Base-by-base conservation (phyloP, 768 basidiomycete species). In the Tricholoma sp. region DNA sequence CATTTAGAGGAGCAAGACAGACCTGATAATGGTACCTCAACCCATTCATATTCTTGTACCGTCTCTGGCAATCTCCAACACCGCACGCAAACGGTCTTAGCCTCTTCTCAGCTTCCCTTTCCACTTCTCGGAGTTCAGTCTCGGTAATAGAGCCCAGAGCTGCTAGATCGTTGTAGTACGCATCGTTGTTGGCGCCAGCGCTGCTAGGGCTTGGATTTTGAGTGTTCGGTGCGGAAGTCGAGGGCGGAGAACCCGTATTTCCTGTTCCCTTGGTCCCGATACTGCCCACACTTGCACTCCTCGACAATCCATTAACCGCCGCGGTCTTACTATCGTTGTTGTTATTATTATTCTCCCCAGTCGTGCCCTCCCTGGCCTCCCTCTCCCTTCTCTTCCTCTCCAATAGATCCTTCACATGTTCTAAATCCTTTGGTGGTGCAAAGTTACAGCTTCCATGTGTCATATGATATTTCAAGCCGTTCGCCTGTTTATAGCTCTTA, bases 31-130 rank as follows among this genome's bases (percentile, higher is more conserved):
- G 96, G 61, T 98, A 98, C 66, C 91, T 74, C 60, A 98, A 75
- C 0, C 96, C 96, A 71, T 98, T 98, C 94, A 98, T 96, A 69
- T 99, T 98, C 82, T 98, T 94, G 76, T 98, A 98, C 67, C 95
- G 72, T 67, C 95, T 82, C 69, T 82, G 79, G 64, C 90, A 91
- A 62, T 91, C 89, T 18, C 90, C 89, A 5, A 95, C 89, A 5
- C 91, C 88, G 63, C 94, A 98, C 0, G 91, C 89, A 67, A 90
- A 98, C 3, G 94, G 94, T 37, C 91, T 75, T 53, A 91, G 73
- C 10, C 89, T 75, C 57, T 86, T 80, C 74, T 95, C 93, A 0
- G 92, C 93, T 72, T 96, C 93, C 51, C 84, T 79, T 68, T 93
- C 86, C 6, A 89, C 84, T 63, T 88, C 87, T 10, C 84, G 72